phyloP scores from a whole-genome alignment of 176 grass and related monocot genomes.

The Thinopyrum elongatum region DNA sequence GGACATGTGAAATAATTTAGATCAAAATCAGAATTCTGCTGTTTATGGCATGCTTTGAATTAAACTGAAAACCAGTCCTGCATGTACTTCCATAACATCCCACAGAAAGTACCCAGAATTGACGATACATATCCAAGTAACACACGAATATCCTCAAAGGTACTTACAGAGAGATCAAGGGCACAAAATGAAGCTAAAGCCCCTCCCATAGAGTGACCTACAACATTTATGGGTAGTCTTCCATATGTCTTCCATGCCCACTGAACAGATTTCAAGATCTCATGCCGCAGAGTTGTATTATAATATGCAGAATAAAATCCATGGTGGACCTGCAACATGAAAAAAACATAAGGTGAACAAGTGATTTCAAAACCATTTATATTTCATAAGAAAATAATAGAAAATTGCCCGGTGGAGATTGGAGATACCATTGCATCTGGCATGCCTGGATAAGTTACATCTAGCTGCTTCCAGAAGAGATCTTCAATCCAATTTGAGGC shows the following conservation, averaged over 20 bases:
- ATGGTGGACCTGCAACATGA: constrained; percentile 66
- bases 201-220: constrained; percentile 94
- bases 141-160: not conserved
- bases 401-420: not conserved
- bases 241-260: constrained; percentile 60
- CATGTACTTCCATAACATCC: not conserved
- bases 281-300: constrained; percentile 60
- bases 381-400: not conserved
- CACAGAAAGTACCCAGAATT: not conserved
- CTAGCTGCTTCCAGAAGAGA: constrained; percentile 94
- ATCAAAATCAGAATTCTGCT: not conserved
- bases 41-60: not conserved
- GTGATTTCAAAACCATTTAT: constrained; percentile 21
- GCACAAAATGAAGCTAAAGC: constrained; percentile 91
- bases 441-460: constrained; percentile 95
- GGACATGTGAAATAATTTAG: not conserved
- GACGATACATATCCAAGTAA: not conserved
- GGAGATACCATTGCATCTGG: constrained; percentile 72
- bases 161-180: constrained; percentile 82
- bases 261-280: constrained; percentile 58
- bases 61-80: not conserved
- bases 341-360: constrained; percentile 13
- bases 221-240: constrained; percentile 65
- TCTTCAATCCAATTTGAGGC: constrained; percentile 89
- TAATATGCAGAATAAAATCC: constrained; percentile 91